Base-by-base conservation (phyloP, 805 yeast genomes). In the Myxozyma neotropica region DNA sequence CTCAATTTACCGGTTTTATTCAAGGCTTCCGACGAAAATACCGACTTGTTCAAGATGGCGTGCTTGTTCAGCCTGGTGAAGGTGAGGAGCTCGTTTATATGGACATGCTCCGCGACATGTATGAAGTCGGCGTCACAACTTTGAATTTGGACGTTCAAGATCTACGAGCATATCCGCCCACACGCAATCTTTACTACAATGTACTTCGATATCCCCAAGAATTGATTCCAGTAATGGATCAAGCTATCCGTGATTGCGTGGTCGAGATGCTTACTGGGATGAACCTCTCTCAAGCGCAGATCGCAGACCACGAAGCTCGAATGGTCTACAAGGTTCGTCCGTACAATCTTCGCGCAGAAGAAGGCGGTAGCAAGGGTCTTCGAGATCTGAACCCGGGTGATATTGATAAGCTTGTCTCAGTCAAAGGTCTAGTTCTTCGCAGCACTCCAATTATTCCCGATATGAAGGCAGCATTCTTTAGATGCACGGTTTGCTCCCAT, bases 181-280 rank as follows among this genome's bases (percentile, higher is more conserved):
- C 97, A 4, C 83, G 82, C 62, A 89, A 88, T 69, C 77, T 94
- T 53, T 94, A 88, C 74, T 82, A 88, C 70, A 97, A 93, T 74
- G 77, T 94, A 65, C 82, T 90, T 65, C 88, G 90, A 70, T 94
- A 92, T 71, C 99, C 99, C 0, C 97, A 92, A 72, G 99, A 94
- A 78, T 89, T 94, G 39, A 85, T 94, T 56, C 97, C 99, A 10
- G 89, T 94, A 68, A 92, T 94, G 97, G 99, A 94, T 79, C 97
- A 92, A 70, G 86, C 96, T 3, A 81, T 92, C 57, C 91, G 90
- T 71, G 97, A 93, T 71, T 86, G 91, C 69, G 83, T 94, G 83
- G 86, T 90, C 26, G 85, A 89, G 13, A 72, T 88, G 19, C 84
- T 85, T 21, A 75, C 84, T 59, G 90, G 86, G 63, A 44, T 61